Evolutionary conservation across 2,329 filamentous ascomycete species (phyloP), one percentile per base, ranked within the genome.

Genomic region (Xylaria sp.): DNA sequence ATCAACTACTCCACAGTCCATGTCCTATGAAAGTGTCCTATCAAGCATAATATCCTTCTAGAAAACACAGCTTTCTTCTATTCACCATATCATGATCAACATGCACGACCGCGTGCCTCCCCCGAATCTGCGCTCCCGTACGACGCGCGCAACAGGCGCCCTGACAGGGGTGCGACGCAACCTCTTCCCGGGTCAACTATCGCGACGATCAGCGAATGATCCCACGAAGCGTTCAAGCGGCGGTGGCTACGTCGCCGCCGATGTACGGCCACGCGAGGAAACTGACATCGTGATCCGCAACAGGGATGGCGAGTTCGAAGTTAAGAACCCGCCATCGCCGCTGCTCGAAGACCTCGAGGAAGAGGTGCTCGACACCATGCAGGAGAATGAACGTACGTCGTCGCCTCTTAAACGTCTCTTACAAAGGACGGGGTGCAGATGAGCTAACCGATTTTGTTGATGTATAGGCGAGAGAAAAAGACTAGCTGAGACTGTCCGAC

Each of bases 201-300:
- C 80, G 54, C 78, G 83, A 39, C 80, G 83, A 30, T 80, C 82
- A n/a, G 81, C 83, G 23, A 30, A 4, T 30, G 23, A 30, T 30
- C 23, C 23, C 4, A 30, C 23, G 23, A 30, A 30, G 3, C 23
- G 23, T 30, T 30, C 23, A 30, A 30, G 23, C 23, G 23, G 23
- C 23, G 5, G 4, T 30, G 4, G 23, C 23, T 30, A 30, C 5
- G 23, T 30, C 23, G 23, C 23, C 23, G 74, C 73, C 54, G 80
- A 83, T 63, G 79, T 52, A 16, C 16, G 16, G 73, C 80, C 30
- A 69, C 73, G 1, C 73, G 23, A 30, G 4, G 23, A 30, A 30
- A 30, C 72, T 0, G 84, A 86, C 65, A 87, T 88, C 59, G 81
- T 88, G 7, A 80, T 87, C 51, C 78, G 85, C 64, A 81, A 87